These are phyloP conservation scores for Calocybe cyanea DNA, from an alignment of 768 basidiomycete genomes.

Conservation along the genomic window DNA sequence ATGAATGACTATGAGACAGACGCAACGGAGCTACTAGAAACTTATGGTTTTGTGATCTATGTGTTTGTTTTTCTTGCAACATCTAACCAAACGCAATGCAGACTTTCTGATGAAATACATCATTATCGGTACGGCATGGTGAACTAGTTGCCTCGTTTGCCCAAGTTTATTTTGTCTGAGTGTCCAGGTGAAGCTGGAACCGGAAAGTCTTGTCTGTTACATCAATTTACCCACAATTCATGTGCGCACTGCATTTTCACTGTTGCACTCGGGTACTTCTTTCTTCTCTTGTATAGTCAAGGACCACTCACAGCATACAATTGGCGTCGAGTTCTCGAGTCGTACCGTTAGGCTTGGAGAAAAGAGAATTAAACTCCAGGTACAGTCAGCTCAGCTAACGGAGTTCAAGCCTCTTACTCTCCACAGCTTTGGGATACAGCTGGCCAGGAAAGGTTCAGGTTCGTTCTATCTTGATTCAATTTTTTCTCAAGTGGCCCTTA, in stretches of 20 bases:
- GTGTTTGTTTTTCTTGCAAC: not conserved
- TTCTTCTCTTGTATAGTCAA: slow-evolving; percentile 59
- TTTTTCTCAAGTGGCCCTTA: slow-evolving; percentile 4
- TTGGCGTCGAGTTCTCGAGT: slow-evolving; percentile 97
- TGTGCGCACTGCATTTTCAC: slow-evolving; percentile 55
- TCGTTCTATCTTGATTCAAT: slow-evolving; percentile 8
- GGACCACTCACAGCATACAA: slow-evolving; percentile 95
- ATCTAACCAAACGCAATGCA: slow-evolving; percentile 28
- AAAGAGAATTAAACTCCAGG: slow-evolving; percentile 94
- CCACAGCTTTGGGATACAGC: slow-evolving; percentile 93
- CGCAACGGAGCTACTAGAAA: slow-evolving; percentile 90
- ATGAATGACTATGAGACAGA: slow-evolving; percentile 77
- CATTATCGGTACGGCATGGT: slow-evolving; percentile 68
- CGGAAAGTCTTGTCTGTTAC: slow-evolving; percentile 94
- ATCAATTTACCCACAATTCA: slow-evolving; percentile 94
- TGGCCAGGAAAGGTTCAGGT: slow-evolving; percentile 94
- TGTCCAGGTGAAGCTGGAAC: slow-evolving; percentile 87
- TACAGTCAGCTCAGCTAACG: slow-evolving; percentile 22
- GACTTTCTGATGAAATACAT: slow-evolving; percentile 99
- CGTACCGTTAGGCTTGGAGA: slow-evolving; percentile 90
- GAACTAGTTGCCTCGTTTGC: slow-evolving; percentile 6
- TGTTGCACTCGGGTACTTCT: not conserved
- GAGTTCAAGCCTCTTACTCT: slow-evolving; percentile 1
- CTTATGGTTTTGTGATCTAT: slow-evolving; percentile 64
- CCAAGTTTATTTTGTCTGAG: not conserved